Base-by-base conservation (phyloP, 1,284 basidiomycete genomes). In the Microbotryum silenes-acaulis region DNA sequence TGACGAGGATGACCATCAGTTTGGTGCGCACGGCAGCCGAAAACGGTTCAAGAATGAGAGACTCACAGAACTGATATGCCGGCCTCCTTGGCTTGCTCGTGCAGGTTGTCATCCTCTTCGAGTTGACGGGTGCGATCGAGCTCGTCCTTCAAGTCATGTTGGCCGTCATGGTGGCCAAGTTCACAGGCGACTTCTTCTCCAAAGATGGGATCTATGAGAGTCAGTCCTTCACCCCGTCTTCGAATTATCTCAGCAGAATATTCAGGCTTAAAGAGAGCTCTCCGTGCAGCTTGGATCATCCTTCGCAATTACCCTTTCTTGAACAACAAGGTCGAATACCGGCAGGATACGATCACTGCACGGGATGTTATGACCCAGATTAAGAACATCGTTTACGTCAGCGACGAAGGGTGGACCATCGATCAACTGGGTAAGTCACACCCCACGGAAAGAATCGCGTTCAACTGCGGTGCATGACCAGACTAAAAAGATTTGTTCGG, bases 131-230 rank as follows among this genome's bases (percentile, higher is more conserved):
- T 66, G 92, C 91, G 0, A 78, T 98, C 66, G 92, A 91, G 9
- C 97, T 97, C 74, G 88, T 85, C 23, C 86, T 96, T 1, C 94
- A 94, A 2, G 85, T 97, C 67, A 96, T 97, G 89, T 75, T 98
- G 59, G 67, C 61, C 14, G 87, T 87, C 7, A 77, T 98, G 69
- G 90, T 97, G 74, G 89, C 89, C 23, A 94, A 93, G 85, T 80
- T 55, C 16, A 60, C 60, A 1, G 68, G 59, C 50, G 66, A 68
- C 54, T 63, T 70, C 42, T 62, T 70, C 27, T 63, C 70, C 12
- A 66, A 68, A n/a, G 65, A 68, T 50, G 71, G 71, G 6, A 69
- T 72, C 48, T 72, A 72, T 57, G 71, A 72, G 49, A 64, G 68
- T 66, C n/a, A n/a, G 62, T 25, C 27, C 0, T 23, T 23, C 2